Percentiles rank a stretch among this genome's conserved stretches.
phyloP scores from a whole-genome alignment of 163 green algal genomes.

The Scenedesmus sp. region DNA sequence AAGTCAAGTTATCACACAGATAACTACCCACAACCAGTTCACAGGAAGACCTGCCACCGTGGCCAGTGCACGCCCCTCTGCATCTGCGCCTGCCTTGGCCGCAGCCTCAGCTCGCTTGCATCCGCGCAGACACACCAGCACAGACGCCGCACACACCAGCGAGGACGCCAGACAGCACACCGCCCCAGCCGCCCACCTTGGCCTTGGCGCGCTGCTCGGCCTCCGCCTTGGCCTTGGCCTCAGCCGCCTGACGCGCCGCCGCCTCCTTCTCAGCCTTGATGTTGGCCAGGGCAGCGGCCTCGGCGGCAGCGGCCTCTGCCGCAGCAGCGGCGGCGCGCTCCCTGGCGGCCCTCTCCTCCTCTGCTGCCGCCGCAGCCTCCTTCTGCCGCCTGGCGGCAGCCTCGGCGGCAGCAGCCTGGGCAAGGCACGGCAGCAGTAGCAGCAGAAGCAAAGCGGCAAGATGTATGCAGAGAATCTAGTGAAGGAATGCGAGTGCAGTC shows the following conservation, averaged over 20 bases:
- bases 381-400: conserved; percentile 33
- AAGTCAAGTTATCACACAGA: too few relatives aligned
- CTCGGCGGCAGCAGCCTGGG: conserved; percentile 31
- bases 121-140: too few relatives aligned
- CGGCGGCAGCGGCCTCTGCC: conserved; percentile 25
- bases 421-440: background rate
- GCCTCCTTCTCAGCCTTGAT: conserved; percentile 44
- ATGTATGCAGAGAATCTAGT: too few relatives aligned
- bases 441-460: background rate
- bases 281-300: conserved; percentile 29
- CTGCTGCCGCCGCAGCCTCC: conserved; percentile 3
- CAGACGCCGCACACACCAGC: too few relatives aligned
- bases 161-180: too few relatives aligned
- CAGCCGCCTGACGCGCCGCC: conserved; percentile 35
- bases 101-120: background rate
- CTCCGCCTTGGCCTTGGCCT: conserved; percentile 43
- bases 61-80: conserved; percentile 11
- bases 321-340: conserved; percentile 42
- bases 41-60: too few relatives aligned
- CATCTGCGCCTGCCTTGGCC: conserved; percentile 39
- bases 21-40: too few relatives aligned
- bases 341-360: background rate
- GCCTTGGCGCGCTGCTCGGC: conserved; percentile 25
- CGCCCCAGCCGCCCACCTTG: background rate
- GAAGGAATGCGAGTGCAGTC: too few relatives aligned